Conservation (phyloP, 176 grass and related monocot genomes). For the Aechmea fasciata region DNA sequence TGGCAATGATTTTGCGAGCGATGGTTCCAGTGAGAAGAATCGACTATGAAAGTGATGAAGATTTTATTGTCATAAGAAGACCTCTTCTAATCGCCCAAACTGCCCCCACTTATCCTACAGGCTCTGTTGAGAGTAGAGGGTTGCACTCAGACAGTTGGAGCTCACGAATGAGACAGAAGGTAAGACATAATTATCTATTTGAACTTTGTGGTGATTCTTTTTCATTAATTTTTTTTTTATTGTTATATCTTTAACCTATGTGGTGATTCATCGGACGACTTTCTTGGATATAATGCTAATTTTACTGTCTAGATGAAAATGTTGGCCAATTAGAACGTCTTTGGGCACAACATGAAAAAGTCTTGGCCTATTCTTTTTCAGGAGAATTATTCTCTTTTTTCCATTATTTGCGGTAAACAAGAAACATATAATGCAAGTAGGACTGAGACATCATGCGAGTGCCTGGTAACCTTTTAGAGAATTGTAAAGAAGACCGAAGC, state of each 20-base stretch:
- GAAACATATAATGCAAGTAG: no score
- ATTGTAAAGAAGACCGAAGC: not conserved
- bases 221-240: not conserved
- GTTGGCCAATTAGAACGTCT: no score
- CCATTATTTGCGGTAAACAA: no score
- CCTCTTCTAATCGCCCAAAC: conserved; percentile 61
- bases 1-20: conserved; percentile 59
- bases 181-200: conserved; percentile 9
- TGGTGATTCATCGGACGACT: no score
- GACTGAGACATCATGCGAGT: no score
- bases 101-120: conserved; percentile 42
- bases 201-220: not conserved
- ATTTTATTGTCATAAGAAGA: conserved; percentile 77
- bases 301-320: no score
- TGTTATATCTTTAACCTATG: not conserved
- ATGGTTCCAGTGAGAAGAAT: conserved; percentile 23
- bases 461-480: no score
- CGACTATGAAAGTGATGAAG: conserved; percentile 82
- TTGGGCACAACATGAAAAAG: no score
- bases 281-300: no score
- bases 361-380: no score
- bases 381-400: no score
- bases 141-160: conserved; percentile 57
- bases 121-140: conserved; percentile 25
- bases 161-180: conserved; percentile 83